Base-by-base conservation (phyloP, 2,329 filamentous ascomycete species). In the Elsinoe fawcettii region DNA sequence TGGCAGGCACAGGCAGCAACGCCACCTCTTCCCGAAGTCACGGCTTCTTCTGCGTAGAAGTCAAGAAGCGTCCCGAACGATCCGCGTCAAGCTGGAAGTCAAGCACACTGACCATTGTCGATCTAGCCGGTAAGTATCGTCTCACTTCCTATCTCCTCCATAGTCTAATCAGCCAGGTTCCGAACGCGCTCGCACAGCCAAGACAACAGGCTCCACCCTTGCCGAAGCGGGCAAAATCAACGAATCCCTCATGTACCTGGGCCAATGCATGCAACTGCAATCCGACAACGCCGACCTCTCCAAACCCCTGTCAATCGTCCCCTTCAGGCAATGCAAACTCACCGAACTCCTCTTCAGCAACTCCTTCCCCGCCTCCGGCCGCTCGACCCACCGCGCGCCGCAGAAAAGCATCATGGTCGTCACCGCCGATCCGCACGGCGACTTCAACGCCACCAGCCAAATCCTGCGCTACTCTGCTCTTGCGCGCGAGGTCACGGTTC, bases 221-320 rank as follows among this genome's bases (percentile, higher is more conserved):
- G 92, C 88, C 0, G 93, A 99, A 74, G 93, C 92, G 34, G 93
- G 93, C 55, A 97, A 97, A 74, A 99, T 99, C 70, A 99, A 99
- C 67, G 91, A 96, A 71, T 95, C 89, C 67, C 75, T 99, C 67
- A 99, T 99, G 93, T 97, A 96, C 69, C 80, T 99, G 1, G 93
- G 93, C 0, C 93, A 97, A 68, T 99, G 93, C 69, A 80, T 99
- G 65, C 92, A 97, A 69, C 92, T 96, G 79, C 92, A 96, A 70
- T 91, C 87, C 59, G 89, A 92, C 64, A 80, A 85, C 30, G 84
- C 85, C 43, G 85, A 79, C 61, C 61, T 63, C 14, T 62, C 60
- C 5, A 59, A 60, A 11, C 49, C 60, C 1, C 61, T 63, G 6
- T 83, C 80, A 67, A 88, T 96, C 82, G 18, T 97, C 86, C 75